A percentile compares a stretch with the other conserved stretches of the same genome.
These are phyloP conservation scores for Boletellus deceptivus DNA, from an alignment of 1,284 basidiomycete genomes.

Conservation along the genomic window DNA sequence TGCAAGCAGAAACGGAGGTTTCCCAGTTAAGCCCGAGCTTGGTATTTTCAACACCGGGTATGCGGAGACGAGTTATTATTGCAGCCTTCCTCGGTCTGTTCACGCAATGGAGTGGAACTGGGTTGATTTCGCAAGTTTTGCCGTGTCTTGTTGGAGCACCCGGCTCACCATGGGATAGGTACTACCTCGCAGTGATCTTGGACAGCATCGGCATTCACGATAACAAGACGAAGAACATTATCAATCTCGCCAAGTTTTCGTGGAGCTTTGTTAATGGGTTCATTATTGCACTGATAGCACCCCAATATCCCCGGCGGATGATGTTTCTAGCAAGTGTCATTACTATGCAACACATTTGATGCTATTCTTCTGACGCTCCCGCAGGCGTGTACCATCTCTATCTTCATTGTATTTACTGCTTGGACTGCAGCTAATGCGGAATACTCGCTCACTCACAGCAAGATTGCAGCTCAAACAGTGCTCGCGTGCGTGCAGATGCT, in stretches of 20 bases:
- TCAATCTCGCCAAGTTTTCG: conserved; percentile 7
- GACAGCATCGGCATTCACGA: conserved; percentile 16
- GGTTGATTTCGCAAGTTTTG: conserved; percentile 1
- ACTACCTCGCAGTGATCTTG: conserved; percentile 8
- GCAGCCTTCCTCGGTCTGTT: conserved; percentile 39
- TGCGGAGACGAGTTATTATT: conserved; percentile 3
- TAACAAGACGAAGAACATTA: conserved; percentile 10
- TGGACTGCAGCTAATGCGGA: conserved; percentile 14
- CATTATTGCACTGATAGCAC: not conserved
- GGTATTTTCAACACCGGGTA: conserved; percentile 1
- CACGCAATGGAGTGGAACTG: conserved; percentile 40
- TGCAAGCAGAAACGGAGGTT: conserved; percentile 2
- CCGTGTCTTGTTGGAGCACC: too few species aligned
- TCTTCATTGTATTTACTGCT: conserved; percentile 6
- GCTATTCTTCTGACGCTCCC: not conserved
- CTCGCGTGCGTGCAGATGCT: conserved; percentile 3
- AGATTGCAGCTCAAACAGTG: conserved; percentile 4
- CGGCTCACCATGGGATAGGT: not conserved
- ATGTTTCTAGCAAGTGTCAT: not conserved
- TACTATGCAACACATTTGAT: not conserved
- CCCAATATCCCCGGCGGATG: conserved; percentile 6
- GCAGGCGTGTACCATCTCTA: conserved; percentile 3
- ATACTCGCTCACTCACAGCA: conserved; percentile 8
- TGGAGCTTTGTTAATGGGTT: conserved; percentile 9
- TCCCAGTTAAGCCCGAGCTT: not conserved